Evolutionary conservation across 2,329 filamentous ascomycete genomes (phyloP).

Genomic region (Ophiostoma perfectum): DNA sequence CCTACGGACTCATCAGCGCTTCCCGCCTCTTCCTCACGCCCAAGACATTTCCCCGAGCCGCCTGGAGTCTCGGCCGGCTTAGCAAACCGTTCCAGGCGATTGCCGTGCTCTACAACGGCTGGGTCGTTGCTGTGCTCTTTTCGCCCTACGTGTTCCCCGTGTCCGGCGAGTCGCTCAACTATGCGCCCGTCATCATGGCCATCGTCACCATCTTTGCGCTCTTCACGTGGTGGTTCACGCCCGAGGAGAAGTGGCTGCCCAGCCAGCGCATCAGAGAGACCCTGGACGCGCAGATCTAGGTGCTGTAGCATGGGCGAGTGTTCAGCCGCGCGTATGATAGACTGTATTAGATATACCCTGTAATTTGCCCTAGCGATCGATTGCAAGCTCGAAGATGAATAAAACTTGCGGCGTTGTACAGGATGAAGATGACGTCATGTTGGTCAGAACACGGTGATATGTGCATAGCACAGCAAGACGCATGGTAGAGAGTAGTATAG

Average conservation of each 20-base stretch:
- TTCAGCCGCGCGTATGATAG: no score
- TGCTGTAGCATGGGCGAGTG: background rate
- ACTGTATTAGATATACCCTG: no score
- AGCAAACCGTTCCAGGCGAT: constrained; percentile 23
- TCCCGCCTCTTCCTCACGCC: constrained; percentile 21
- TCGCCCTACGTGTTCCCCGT: constrained; percentile 24
- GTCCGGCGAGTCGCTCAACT: constrained; percentile 22
- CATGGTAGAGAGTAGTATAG: no score
- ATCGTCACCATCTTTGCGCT: constrained; percentile 24
- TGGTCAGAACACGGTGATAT: no score
- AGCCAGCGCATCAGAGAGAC: constrained; percentile 21
- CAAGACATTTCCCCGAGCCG: constrained; percentile 20
- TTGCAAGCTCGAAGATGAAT: no score
- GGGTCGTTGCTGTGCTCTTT: constrained; percentile 22
- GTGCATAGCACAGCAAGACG: no score
- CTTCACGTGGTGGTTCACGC: constrained; percentile 22
- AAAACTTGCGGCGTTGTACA: no score
- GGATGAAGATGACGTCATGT: no score
- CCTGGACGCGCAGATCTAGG: constrained; percentile 16
- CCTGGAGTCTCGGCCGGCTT: constrained; percentile 24
- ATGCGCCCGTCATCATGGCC: constrained; percentile 23
- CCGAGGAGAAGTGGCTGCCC: constrained; percentile 22
- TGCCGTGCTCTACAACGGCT: constrained; percentile 22
- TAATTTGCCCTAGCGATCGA: no score
- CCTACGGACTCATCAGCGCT: constrained; percentile 20